These are phyloP conservation scores for Malassezia yamatoensis DNA, from an alignment of 1,284 basidiomycete genomes.

Conservation along the genomic window DNA sequence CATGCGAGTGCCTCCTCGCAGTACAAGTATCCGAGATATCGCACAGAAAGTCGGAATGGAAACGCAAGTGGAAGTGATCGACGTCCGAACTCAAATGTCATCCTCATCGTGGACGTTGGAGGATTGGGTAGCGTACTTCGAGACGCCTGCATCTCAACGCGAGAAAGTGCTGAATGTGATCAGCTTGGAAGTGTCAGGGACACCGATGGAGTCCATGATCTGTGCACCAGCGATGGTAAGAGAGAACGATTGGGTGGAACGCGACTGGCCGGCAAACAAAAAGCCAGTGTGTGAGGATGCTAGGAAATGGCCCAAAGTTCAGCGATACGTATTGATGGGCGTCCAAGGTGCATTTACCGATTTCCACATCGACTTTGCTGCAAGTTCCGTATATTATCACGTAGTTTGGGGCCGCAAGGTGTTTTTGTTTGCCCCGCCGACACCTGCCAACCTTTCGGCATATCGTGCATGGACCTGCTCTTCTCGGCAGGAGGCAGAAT, in stretches of 20 bases:
- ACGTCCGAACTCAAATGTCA: slow-evolving; percentile 48
- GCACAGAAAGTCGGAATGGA: slow-evolving; percentile 59
- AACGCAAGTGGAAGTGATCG: slow-evolving; percentile 39
- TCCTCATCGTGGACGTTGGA: slow-evolving; percentile 63
- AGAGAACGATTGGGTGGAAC: slow-evolving; percentile 92
- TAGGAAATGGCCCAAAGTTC: slow-evolving; percentile 73
- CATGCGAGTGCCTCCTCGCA: slow-evolving; percentile 67
- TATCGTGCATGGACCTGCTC: slow-evolving; percentile 64
- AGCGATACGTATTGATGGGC: slow-evolving; percentile 90
- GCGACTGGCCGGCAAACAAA: slow-evolving; percentile 64
- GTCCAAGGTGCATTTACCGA: slow-evolving; percentile 64
- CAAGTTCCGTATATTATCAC: slow-evolving; percentile 24
- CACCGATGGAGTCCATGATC: slow-evolving; percentile 63
- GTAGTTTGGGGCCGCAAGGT: slow-evolving; percentile 54
- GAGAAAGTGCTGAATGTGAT: slow-evolving; percentile 78
- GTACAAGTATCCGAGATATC: slow-evolving; percentile 66
- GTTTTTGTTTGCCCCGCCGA: slow-evolving; percentile 85
- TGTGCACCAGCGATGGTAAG: slow-evolving; percentile 61
- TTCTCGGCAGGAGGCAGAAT: slow-evolving; percentile 71
- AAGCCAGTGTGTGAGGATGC: slow-evolving; percentile 24
- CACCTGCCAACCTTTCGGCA: slow-evolving; percentile 72
- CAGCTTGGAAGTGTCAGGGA: slow-evolving; percentile 71
- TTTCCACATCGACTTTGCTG: slow-evolving; percentile 39
- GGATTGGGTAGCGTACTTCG: slow-evolving; percentile 81
- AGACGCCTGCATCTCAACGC: slow-evolving; percentile 53